Conservation (phyloP, 2,329 filamentous ascomycete species). For the Magnaporthales sp. region DNA sequence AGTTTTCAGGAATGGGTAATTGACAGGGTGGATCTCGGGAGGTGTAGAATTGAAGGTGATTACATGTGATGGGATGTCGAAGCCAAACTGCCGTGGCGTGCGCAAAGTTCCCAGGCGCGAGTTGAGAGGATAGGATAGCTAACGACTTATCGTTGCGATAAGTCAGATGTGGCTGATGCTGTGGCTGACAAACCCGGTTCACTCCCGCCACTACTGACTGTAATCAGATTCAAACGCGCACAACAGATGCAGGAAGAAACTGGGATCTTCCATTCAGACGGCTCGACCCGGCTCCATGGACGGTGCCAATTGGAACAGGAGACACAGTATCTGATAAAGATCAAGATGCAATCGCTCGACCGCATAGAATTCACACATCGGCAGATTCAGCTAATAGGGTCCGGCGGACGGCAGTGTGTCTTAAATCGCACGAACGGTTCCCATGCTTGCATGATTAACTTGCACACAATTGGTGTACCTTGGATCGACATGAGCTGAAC, state of each 20-base stretch:
- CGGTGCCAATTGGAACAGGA: not conserved
- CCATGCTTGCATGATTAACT: not conserved
- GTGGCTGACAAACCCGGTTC: not conserved
- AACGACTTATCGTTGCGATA: not conserved
- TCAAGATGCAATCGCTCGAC: not conserved
- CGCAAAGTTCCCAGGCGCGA: not conserved
- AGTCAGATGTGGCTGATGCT: not conserved
- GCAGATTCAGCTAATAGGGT: not conserved
- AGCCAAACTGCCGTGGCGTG: not conserved
- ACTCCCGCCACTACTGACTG: not conserved
- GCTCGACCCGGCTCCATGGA: not conserved
- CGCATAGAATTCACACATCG: not conserved
- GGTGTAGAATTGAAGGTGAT: not conserved
- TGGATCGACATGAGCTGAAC: not conserved
- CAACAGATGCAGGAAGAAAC: not conserved
- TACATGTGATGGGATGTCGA: not conserved
- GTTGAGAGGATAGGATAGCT: not conserved
- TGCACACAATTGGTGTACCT: not conserved
- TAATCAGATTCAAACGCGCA: not conserved
- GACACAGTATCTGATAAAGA: not conserved
- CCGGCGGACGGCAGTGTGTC: not conserved
- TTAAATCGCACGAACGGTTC: not conserved
- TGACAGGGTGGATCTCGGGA: not conserved
- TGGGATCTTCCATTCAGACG: not conserved
- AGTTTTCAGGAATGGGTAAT: not conserved